Conservation (phyloP, 192 early-diverging fungal species). For the Gryganskiella cystojenkinii region DNA sequence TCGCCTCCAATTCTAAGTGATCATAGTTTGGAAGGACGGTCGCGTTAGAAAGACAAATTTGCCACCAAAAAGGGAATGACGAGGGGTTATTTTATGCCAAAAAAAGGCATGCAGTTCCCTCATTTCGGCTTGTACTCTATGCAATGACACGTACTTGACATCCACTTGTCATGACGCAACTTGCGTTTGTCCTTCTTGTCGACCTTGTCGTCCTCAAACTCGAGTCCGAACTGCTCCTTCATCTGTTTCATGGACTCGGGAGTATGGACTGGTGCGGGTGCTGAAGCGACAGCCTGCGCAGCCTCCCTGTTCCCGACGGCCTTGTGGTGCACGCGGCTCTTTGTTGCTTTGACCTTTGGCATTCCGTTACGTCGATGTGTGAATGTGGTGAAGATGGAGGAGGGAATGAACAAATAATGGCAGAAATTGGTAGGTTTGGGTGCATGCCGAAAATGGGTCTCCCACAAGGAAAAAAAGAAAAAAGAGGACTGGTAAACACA, state of each 20-base stretch:
- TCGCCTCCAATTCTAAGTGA: constrained; percentile 60
- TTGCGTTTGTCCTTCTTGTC: constrained; percentile 66
- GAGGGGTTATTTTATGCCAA: not conserved
- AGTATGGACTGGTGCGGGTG: not conserved
- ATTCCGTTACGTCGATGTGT: constrained; percentile 3
- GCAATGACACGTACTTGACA: constrained; percentile 60
- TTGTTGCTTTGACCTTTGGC: constrained; percentile 49
- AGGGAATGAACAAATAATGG: no score
- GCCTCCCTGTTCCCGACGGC: constrained; percentile 33
- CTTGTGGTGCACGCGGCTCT: constrained; percentile 47
- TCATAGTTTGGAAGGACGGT: not conserved
- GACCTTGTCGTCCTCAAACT: constrained; percentile 41
- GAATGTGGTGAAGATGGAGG: no score
- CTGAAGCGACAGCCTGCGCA: not conserved
- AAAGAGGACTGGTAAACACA: no score
- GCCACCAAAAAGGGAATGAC: not conserved
- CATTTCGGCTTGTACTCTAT: not conserved
- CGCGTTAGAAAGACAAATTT: not conserved
- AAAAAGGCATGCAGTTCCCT: not conserved
- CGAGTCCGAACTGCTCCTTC: constrained; percentile 48
- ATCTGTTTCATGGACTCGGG: constrained; percentile 35
- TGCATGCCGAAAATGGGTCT: no score
- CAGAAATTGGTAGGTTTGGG: no score
- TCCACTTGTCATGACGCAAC: constrained; percentile 68
- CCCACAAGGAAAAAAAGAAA: no score